Conservation (phyloP, 1,284 basidiomycete genomes). For the Sphaerobolus stellatus region DNA sequence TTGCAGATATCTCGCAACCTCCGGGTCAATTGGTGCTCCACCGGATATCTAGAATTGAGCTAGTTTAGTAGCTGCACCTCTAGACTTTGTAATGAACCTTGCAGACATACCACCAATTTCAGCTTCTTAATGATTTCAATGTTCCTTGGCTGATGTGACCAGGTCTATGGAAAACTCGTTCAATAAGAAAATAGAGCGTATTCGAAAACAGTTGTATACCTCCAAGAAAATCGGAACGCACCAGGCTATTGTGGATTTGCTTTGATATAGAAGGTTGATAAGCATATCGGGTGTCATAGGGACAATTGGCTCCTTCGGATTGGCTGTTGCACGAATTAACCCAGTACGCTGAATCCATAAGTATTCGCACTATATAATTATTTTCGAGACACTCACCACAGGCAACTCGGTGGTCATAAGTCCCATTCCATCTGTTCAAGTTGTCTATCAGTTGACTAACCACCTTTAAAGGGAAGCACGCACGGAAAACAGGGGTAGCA, state of each 20-base stretch:
- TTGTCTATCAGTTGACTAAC: neutral
- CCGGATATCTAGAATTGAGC: slow-evolving; percentile 4
- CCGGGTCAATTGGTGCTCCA: neutral
- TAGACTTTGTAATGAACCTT: no score
- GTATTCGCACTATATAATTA: neutral
- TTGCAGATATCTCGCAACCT: neutral
- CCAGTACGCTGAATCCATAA: slow-evolving; percentile 19
- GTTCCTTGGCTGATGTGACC: slow-evolving; percentile 21
- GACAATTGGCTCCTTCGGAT: slow-evolving; percentile 23
- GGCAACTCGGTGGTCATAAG: neutral
- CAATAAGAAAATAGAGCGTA: neutral
- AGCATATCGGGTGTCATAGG: slow-evolving; percentile 25
- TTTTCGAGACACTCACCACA: neutral
- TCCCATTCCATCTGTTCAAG: slow-evolving; percentile 5
- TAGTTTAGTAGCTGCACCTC: neutral
- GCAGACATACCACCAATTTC: slow-evolving; percentile 21
- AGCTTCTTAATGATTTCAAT: slow-evolving; percentile 19
- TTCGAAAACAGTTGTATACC: slow-evolving; percentile 14
- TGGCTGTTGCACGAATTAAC: slow-evolving; percentile 19
- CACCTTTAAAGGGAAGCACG: neutral
- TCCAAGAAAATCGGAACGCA: slow-evolving; percentile 31
- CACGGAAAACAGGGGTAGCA: slow-evolving; percentile 4
- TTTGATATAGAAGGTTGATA: slow-evolving; percentile 20
- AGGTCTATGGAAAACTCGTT: slow-evolving; percentile 17
- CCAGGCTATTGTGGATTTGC: slow-evolving; percentile 22